Evolutionary conservation across 2,329 filamentous ascomycete genomes (phyloP), one percentile per base, ranked within the genome.

Genomic region (Claviceps fusiformis): DNA sequence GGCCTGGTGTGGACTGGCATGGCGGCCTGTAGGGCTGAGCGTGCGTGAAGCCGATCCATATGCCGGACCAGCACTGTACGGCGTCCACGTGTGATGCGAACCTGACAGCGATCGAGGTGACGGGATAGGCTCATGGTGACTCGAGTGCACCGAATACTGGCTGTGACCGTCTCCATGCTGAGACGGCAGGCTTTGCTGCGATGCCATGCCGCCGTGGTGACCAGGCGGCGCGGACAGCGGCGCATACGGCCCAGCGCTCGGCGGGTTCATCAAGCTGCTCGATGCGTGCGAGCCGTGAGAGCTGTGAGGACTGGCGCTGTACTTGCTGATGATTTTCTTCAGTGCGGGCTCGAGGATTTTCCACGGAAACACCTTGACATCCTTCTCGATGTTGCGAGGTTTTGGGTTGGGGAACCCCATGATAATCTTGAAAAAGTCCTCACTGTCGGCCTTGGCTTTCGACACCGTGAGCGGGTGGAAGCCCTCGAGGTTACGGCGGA

Each of bases 241-340:
- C 2, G 71, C 69, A 56, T 76, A 79, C 0, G 71, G 67, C 11
- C 64, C 59, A 11, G 65, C 61, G 56, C 65, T 70, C 52, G 67
- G 61, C 2, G 74, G 69, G 1, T 70, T 70, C 59, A 75, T 65
- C 60, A 77, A 65, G 58, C 68, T 73, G 41, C 70, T 61, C 1
- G 69, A 67, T 0, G 70, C 66, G 43, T 71, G 56, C 3, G 67
- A 67, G 59, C 69, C 68, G 58, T 69, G 56, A 3, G 67, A 67
- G 59, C 69, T 69, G 58, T 69, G 69, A 1, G 73, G 73, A 59
- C 68, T 76, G n/a, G 75, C 75, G 64, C 76, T 79, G 68, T 97
- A 98, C 86, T 98, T 98, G 64, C 89, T 85, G 67, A 98, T 95
- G 65, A 98, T 97, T 76, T 98, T 98, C 79, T 95, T 95, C 61